phyloP scores from a whole-genome alignment of 2,329 filamentous ascomycete species.

The Capronia epimyces region DNA sequence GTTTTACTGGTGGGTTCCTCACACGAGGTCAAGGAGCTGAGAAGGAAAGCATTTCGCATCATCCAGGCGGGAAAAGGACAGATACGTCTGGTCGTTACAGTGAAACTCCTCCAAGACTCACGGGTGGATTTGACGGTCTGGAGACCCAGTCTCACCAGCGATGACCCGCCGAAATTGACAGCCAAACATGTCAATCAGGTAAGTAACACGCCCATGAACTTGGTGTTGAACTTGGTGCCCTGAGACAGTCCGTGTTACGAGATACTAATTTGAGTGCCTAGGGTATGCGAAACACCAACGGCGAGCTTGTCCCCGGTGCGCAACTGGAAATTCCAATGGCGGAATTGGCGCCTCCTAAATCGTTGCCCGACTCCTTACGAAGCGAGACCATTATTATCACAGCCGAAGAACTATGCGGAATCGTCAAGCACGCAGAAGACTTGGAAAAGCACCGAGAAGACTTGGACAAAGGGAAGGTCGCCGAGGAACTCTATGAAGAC shows the following conservation, averaged over 20 bases:
- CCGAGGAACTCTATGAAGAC: slow-evolving; percentile 2
- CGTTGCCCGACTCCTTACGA: slow-evolving; percentile 10
- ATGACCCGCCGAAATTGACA: slow-evolving; percentile 9
- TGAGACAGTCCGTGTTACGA: slow-evolving; percentile 5
- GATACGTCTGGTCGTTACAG: slow-evolving; percentile 9
- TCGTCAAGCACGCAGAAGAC: slow-evolving; percentile 9
- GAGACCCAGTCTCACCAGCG: slow-evolving; percentile 6
- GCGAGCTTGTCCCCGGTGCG: slow-evolving; percentile 7
- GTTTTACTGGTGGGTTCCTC: slow-evolving; percentile 8
- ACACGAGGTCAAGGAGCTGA: slow-evolving; percentile 4
- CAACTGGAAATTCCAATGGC: slow-evolving; percentile 10
- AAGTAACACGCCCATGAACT: slow-evolving; percentile 5
- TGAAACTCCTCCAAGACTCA: slow-evolving; percentile 11
- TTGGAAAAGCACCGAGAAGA: neutral
- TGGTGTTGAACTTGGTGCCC: too few species aligned
- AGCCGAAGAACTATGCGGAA: slow-evolving; percentile 8
- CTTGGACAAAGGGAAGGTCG: neutral
- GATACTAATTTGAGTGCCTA: slow-evolving; percentile 7
- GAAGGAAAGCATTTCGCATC: slow-evolving; percentile 7
- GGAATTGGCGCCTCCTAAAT: slow-evolving; percentile 7
- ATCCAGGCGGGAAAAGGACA: slow-evolving; percentile 11
- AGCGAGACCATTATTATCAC: slow-evolving; percentile 11
- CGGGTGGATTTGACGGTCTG: slow-evolving; percentile 9
- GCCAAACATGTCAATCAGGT: slow-evolving; percentile 10
- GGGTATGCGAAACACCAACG: slow-evolving; percentile 11